phyloP scores from a whole-genome alignment of 1,284 basidiomycete genomes.

The Cystobasidiaceae sp. region DNA sequence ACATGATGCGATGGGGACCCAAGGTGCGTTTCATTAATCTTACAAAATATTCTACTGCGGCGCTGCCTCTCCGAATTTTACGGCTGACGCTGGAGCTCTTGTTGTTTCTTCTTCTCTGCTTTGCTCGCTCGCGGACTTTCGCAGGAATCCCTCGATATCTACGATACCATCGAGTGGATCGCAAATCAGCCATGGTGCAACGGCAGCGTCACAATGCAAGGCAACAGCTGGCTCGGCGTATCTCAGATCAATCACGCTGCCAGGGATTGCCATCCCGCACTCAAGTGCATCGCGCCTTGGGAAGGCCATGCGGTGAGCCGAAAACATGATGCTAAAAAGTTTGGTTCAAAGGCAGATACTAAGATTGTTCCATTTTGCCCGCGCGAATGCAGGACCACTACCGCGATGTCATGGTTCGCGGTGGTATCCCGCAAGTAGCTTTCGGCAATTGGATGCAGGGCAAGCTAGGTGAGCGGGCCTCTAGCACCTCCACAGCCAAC shows the following conservation, averaged over 20 bases:
- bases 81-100: too few relatives aligned
- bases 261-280: slow-evolving; percentile 32
- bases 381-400: slow-evolving; percentile 3
- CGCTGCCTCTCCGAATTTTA: slow-evolving; percentile 34
- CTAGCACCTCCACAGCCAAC: too few relatives aligned
- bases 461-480: background rate
- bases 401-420: slow-evolving; percentile 18
- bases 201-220: slow-evolving; percentile 36
- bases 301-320: slow-evolving; percentile 8
- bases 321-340: background rate
- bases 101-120: slow-evolving; percentile 30
- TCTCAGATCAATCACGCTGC: slow-evolving; percentile 37
- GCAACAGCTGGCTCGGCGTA: slow-evolving; percentile 40
- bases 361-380: too few relatives aligned
- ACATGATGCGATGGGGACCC: slow-evolving; percentile 44
- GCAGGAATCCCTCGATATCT: slow-evolving; percentile 35
- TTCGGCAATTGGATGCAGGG: slow-evolving; percentile 23
- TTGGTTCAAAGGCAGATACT: background rate
- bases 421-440: slow-evolving; percentile 11
- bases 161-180: slow-evolving; percentile 35
- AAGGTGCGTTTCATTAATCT: slow-evolving; percentile 34
- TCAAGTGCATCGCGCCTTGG: slow-evolving; percentile 29
- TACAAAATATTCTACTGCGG: slow-evolving; percentile 32
- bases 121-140: background rate
- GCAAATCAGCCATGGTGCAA: slow-evolving; percentile 34